These are phyloP conservation scores for Suhomyces wounanorum DNA, from an alignment of 1,139 yeast species.

Conservation along the genomic window DNA sequence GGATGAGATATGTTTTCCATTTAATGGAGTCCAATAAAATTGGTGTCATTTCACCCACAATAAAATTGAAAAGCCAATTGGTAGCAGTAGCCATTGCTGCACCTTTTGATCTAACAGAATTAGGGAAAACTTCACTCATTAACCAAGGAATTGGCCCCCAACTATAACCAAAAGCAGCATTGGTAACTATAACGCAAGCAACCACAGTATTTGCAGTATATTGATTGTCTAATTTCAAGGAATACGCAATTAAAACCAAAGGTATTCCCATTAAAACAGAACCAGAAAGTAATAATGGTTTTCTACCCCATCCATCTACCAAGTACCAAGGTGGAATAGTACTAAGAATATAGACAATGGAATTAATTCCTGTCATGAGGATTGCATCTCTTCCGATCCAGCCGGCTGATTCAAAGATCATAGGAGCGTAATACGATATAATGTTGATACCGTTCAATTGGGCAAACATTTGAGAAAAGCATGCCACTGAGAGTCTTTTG, in stretches of 20 bases:
- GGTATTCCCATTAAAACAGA: conserved; percentile 78
- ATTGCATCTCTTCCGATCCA: conserved; percentile 89
- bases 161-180: conserved; percentile 82
- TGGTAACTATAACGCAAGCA: conserved; percentile 70
- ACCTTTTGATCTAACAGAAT: conserved; percentile 86
- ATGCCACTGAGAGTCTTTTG: conserved; percentile 81
- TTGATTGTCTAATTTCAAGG: conserved; percentile 58
- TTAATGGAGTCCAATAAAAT: conserved; percentile 72
- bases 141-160: conserved; percentile 98
- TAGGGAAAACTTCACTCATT: conserved; percentile 86
- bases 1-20: conserved; percentile 82
- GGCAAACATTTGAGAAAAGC: conserved; percentile 89
- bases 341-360: conserved; percentile 68
- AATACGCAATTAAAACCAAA: conserved; percentile 63
- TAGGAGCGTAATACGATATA: conserved; percentile 89
- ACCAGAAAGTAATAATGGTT: conserved; percentile 77
- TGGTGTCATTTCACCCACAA: conserved; percentile 92
- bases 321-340: conserved; percentile 91
- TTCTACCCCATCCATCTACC: conserved; percentile 89
- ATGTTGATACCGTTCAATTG: conserved; percentile 93
- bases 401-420: conserved; percentile 93
- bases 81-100: conserved; percentile 91
- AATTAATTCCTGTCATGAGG: conserved; percentile 90
- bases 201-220: conserved; percentile 77
- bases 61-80: conserved; percentile 91